These are phyloP conservation scores for Purpureocillium lavendulum DNA, from an alignment of 2,329 filamentous ascomycete species.

Conservation along the genomic window DNA sequence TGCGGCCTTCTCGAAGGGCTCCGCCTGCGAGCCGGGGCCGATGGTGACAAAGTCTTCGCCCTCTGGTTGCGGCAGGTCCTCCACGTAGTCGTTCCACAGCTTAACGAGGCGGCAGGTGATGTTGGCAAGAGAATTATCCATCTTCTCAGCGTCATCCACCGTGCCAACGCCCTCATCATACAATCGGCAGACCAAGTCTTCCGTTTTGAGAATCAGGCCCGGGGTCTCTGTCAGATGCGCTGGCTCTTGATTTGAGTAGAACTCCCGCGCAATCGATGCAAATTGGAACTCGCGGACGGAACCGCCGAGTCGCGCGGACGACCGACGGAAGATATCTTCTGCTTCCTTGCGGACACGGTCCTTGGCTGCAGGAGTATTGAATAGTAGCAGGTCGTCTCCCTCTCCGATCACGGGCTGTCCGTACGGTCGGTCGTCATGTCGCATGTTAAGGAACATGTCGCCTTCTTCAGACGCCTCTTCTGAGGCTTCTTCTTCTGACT, in stretches of 20 bases:
- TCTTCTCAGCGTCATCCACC: constrained; percentile 45
- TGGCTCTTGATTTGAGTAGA: constrained; percentile 48
- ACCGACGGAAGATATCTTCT: constrained; percentile 46
- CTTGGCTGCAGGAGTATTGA: constrained; percentile 46
- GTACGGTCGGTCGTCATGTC: constrained; percentile 29
- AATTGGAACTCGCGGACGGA: constrained; percentile 52
- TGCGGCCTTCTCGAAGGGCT: constrained; percentile 64
- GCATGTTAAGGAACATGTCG: constrained; percentile 43
- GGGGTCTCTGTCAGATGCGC: constrained; percentile 60
- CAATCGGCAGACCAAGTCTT: constrained; percentile 58
- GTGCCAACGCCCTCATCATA: constrained; percentile 54
- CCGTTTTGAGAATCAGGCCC: constrained; percentile 65
- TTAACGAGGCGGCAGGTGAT: constrained; percentile 42
- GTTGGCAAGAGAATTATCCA: constrained; percentile 48
- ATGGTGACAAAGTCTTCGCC: constrained; percentile 53
- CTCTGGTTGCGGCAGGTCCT: constrained; percentile 37
- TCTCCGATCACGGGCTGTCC: constrained; percentile 31
- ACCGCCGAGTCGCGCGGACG: constrained; percentile 34
- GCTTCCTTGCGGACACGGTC: constrained; percentile 46
- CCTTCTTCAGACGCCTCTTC: constrained; percentile 32
- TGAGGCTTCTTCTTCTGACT: constrained; percentile 28
- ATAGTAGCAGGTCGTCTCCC: constrained; percentile 44
- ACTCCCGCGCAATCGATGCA: constrained; percentile 61
- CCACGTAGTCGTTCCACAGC: constrained; percentile 48
- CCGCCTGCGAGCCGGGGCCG: constrained; percentile 53